Evolutionary conservation across 1,139 yeast species (phyloP).

Genomic region (Nakaseomyces delphensis): DNA sequence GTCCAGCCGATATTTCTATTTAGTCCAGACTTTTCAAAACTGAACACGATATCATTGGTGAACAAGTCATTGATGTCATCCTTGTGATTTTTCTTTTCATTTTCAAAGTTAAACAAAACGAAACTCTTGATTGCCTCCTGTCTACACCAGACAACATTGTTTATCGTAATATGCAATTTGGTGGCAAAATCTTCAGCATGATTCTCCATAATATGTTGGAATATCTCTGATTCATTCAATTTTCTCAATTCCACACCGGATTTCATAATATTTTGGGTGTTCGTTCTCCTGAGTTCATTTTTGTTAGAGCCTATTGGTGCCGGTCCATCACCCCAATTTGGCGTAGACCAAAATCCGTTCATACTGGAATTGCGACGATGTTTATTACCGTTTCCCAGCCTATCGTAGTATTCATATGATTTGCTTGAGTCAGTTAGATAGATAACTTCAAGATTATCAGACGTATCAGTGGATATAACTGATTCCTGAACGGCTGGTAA

Average conservation of each 20-base stretch:
- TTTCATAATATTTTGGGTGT: constrained; percentile 10
- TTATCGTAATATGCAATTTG: constrained; percentile 15
- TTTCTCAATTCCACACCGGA: constrained; percentile 14
- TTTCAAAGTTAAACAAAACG: constrained; percentile 14
- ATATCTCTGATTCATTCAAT: constrained; percentile 17
- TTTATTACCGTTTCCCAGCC: constrained; percentile 3
- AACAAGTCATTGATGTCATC: constrained; percentile 1
- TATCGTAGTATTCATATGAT: constrained; percentile 20
- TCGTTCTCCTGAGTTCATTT: constrained; percentile 13
- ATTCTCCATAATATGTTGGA: constrained; percentile 13
- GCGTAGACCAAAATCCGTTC: constrained; percentile 7
- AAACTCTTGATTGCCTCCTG: constrained; percentile 25
- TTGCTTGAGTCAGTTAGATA: constrained; percentile 28
- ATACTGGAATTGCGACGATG: constrained; percentile 9
- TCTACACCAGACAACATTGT: constrained; percentile 28
- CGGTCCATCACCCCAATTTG: constrained; percentile 16
- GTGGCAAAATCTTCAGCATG: constrained; percentile 5
- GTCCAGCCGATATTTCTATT: constrained; percentile 28
- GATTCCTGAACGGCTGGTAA: constrained; percentile 19
- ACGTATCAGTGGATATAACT: constrained; percentile 11
- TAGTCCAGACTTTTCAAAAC: constrained; percentile 27
- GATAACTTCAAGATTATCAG: constrained; percentile 17
- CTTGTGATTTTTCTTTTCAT: constrained; percentile 1
- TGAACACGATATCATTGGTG: constrained; percentile 12
- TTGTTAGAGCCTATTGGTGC: constrained; percentile 20